These are phyloP conservation scores for Suhomyces chickasaworum DNA, from an alignment of 1,139 yeast species.

Conservation along the genomic window DNA sequence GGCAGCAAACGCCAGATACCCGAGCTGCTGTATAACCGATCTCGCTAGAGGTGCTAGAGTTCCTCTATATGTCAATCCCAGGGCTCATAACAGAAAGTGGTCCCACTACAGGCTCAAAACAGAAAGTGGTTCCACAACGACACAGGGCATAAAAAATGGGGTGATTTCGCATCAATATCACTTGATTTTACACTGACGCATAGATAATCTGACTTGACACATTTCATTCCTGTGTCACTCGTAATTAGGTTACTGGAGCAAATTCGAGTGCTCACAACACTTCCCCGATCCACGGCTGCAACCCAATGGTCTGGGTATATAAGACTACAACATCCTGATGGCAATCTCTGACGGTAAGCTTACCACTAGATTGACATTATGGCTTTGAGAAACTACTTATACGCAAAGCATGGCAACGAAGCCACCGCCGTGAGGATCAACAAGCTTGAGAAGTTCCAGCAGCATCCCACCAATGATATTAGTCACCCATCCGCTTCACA, in stretches of 20 bases:
- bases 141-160: slow-evolving; percentile 4
- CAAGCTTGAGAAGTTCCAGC: slow-evolving; percentile 15
- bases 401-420: slow-evolving; percentile 41
- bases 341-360: too few relatives aligned
- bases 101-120: neutral
- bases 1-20: too few relatives aligned
- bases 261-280: neutral
- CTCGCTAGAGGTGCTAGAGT: too few relatives aligned
- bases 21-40: too few relatives aligned
- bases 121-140: slow-evolving; percentile 18
- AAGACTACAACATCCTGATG: neutral
- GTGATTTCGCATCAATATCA: slow-evolving; percentile 5
- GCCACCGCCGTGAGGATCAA: slow-evolving; percentile 26
- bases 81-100: too few relatives aligned
- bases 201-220: neutral
- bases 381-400: slow-evolving; percentile 48
- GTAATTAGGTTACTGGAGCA: neutral
- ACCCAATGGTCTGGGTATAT: neutral
- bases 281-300: slow-evolving; percentile 3
- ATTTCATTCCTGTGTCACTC: neutral
- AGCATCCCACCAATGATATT: too few relatives aligned
- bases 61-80: too few relatives aligned
- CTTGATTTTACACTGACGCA: neutral
- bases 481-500: neutral
- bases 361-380: too few relatives aligned